A percentile compares a stretch with the other conserved stretches of the same genome.
Conservation (phyloP, 108 stramenopile species). For the Pelagomonas calceolata region DNA sequence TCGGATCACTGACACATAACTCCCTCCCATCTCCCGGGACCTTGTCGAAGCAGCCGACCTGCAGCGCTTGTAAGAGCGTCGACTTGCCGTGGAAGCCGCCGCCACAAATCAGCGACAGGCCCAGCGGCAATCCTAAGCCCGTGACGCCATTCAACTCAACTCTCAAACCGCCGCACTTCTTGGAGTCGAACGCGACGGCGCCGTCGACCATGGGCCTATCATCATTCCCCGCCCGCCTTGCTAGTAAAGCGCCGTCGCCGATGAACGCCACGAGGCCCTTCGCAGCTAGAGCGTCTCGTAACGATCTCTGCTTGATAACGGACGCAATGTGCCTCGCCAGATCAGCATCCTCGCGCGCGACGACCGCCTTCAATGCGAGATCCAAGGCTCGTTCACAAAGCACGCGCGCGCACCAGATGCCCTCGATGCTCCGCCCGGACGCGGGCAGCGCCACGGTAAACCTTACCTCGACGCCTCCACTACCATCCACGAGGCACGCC, state of each 20-base stretch:
- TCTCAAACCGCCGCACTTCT: slow-evolving; percentile 46
- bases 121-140: slow-evolving; percentile 81
- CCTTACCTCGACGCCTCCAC: slow-evolving; percentile 61
- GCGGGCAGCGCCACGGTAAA: slow-evolving; percentile 87
- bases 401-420: slow-evolving; percentile 62
- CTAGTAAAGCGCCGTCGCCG: slow-evolving; percentile 69
- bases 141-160: slow-evolving; percentile 45
- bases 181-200: slow-evolving; percentile 41
- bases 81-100: slow-evolving; percentile 98
- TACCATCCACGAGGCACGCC: slow-evolving; percentile 47
- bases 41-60: slow-evolving; percentile 83
- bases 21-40: slow-evolving; percentile 91
- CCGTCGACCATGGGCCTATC: slow-evolving; percentile 62
- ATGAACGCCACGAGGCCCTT: slow-evolving; percentile 73
- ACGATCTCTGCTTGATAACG: slow-evolving; percentile 74
- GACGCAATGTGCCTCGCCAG: slow-evolving; percentile 56
- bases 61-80: slow-evolving; percentile 72
- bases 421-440: slow-evolving; percentile 70
- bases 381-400: slow-evolving; percentile 46
- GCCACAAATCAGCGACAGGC: slow-evolving; percentile 85
- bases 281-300: slow-evolving; percentile 51
- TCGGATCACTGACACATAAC: slow-evolving; percentile 59
- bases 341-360: slow-evolving; percentile 37
- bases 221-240: slow-evolving; percentile 68
- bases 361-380: slow-evolving; percentile 61